Evolutionary conservation across 768 basidiomycete genomes (phyloP).

Genomic region (Paxillus rubicundulus): DNA sequence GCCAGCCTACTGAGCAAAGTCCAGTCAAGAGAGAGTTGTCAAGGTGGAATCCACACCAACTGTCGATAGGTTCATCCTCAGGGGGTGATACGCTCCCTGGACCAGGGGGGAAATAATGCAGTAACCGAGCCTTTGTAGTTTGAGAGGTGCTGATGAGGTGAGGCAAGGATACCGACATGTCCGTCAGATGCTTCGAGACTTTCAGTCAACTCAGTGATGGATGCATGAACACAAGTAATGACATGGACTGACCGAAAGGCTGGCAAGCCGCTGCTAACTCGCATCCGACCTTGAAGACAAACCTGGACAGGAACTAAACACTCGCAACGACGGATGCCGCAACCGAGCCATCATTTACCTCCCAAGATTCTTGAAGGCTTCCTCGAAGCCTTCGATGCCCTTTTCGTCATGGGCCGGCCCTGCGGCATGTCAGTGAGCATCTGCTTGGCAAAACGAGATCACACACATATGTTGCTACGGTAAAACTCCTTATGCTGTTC

Average conservation of each 20-base stretch:
- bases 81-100: slow-evolving; percentile 34
- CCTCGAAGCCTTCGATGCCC: slow-evolving; percentile 73
- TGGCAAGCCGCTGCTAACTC: slow-evolving; percentile 86
- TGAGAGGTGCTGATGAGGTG: slow-evolving; percentile 72
- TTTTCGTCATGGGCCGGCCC: slow-evolving; percentile 63
- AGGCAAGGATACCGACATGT: slow-evolving; percentile 63
- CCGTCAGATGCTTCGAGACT: slow-evolving; percentile 67
- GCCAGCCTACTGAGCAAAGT: slow-evolving; percentile 72
- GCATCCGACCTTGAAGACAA: slow-evolving; percentile 80
- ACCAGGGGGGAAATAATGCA: slow-evolving; percentile 92
- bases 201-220: slow-evolving; percentile 3
- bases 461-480: slow-evolving; percentile 80
- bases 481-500: slow-evolving; percentile 80
- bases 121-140: slow-evolving; percentile 85
- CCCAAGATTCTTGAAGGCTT: slow-evolving; percentile 85
- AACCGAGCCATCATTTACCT: slow-evolving; percentile 36
- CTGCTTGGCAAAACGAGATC: neutral
- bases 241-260: slow-evolving; percentile 65
- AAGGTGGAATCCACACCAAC: slow-evolving; percentile 93
- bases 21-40: slow-evolving; percentile 92
- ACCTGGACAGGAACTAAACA: slow-evolving; percentile 38
- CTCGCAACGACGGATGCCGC: neutral
- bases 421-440: slow-evolving; percentile 24
- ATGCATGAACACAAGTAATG: neutral
- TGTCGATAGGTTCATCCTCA: slow-evolving; percentile 72